Evolutionary conservation across 768 basidiomycete species (phyloP).

Genomic region (Dacryopinax spathularia): DNA sequence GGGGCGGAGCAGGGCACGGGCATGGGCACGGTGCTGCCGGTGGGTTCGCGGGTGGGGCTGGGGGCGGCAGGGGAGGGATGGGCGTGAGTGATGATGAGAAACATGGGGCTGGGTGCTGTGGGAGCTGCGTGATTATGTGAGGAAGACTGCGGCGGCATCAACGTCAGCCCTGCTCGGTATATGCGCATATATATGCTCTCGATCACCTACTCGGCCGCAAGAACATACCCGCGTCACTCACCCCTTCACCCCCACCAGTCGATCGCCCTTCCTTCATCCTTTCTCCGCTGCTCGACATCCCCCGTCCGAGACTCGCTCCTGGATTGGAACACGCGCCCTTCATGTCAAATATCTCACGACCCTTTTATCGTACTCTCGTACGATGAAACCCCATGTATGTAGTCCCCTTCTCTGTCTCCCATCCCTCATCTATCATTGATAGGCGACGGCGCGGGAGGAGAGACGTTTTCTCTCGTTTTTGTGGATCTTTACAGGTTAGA

Average conservation of each 20-base stretch:
- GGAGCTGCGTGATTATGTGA: slow-evolving; percentile 22
- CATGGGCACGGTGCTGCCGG: neutral
- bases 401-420: neutral
- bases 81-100: slow-evolving; percentile 15
- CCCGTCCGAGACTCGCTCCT: no score
- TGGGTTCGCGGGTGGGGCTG: neutral
- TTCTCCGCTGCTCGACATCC: no score
- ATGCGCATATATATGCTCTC: neutral
- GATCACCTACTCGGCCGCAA: neutral
- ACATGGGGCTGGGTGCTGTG: slow-evolving; percentile 25
- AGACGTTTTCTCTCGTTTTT: no score
- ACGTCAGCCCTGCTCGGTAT: no score
- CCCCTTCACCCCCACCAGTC: no score
- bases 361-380: no score
- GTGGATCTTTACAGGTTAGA: neutral
- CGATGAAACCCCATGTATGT: no score
- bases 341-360: no score
- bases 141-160: neutral
- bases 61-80: neutral
- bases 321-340: no score
- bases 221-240: no score
- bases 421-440: neutral
- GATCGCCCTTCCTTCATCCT: no score
- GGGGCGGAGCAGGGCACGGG: neutral
- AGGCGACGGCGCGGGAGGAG: neutral